phyloP scores from a whole-genome alignment of 352 stramenopile species.

The Phytopythium ostracodes region DNA sequence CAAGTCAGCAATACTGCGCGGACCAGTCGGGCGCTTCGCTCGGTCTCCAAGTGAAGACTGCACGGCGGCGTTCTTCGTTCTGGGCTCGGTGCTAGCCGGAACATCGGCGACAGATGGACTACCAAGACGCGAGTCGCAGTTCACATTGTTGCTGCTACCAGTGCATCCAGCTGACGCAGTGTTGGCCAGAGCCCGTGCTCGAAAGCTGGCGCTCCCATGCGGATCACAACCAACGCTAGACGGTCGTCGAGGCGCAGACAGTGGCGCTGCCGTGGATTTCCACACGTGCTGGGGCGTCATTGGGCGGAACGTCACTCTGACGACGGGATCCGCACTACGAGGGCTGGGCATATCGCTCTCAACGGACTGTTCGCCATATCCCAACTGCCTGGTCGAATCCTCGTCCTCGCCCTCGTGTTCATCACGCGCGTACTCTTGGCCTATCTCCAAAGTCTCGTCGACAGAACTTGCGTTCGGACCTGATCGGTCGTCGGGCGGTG shows the following conservation, averaged over 20 bases:
- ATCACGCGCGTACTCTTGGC: too few relatives aligned
- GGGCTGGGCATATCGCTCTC: not conserved
- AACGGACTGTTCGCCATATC: not conserved
- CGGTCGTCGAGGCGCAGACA: conserved; percentile 17
- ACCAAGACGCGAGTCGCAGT: conserved; percentile 11
- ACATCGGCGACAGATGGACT: conserved; percentile 4
- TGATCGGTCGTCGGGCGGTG: not conserved
- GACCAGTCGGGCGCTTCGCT: not conserved
- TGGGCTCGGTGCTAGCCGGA: not conserved
- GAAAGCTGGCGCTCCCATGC: conserved; percentile 19
- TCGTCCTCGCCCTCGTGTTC: conserved; percentile 14
- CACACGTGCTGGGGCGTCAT: not conserved
- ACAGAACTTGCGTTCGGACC: not conserved
- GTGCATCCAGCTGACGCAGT: not conserved
- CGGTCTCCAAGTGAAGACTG: not conserved
- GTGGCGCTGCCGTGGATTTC: conserved; percentile 10
- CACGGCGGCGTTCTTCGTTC: not conserved
- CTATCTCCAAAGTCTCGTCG: not conserved
- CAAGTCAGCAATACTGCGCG: not conserved
- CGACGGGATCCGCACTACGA: not conserved
- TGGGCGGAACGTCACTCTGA: not conserved
- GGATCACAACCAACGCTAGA: conserved; percentile 10
- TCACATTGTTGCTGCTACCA: conserved; percentile 10
- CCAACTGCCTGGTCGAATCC: not conserved
- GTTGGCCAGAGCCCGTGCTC: conserved; percentile 16